Evolutionary conservation across 306 rosid species (phyloP).

Genomic region (Phaseolus lunatus): DNA sequence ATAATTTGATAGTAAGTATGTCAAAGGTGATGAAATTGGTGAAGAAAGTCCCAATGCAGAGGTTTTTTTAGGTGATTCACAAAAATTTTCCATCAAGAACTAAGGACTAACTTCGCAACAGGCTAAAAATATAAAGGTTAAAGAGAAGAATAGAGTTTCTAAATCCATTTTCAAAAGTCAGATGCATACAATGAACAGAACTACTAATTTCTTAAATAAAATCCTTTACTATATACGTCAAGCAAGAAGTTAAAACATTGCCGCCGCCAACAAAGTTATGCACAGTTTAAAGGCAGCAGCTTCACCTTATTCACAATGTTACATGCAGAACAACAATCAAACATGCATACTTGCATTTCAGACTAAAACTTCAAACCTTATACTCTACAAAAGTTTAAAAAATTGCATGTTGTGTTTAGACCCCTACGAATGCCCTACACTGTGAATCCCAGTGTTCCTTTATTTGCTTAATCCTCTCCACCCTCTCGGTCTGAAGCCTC

Average conservation of each 20-base stretch:
- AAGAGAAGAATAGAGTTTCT: too few relatives aligned
- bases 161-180: too few relatives aligned
- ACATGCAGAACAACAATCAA: conserved; percentile 10
- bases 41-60: too few relatives aligned
- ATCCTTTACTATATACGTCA: background rate
- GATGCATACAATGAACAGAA: too few relatives aligned
- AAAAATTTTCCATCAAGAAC: too few relatives aligned
- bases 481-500: conserved; percentile 71
- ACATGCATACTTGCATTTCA: conserved; percentile 29
- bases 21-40: too few relatives aligned
- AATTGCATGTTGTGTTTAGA: conserved; percentile 38
- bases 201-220: too few relatives aligned
- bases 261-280: background rate
- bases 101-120: too few relatives aligned
- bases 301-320: conserved; percentile 6
- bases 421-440: conserved; percentile 67
- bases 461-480: conserved; percentile 74
- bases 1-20: too few relatives aligned
- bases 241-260: background rate
- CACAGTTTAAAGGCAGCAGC: background rate
- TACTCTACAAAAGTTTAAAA: background rate
- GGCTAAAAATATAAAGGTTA: too few relatives aligned
- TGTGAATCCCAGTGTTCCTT: conserved; percentile 88
- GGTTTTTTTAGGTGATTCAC: too few relatives aligned
- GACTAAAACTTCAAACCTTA: background rate